Evolutionary conservation across 306 rosid species (phyloP), one percentile per base, ranked within the genome.

Genomic region (Inga laurina): DNA sequence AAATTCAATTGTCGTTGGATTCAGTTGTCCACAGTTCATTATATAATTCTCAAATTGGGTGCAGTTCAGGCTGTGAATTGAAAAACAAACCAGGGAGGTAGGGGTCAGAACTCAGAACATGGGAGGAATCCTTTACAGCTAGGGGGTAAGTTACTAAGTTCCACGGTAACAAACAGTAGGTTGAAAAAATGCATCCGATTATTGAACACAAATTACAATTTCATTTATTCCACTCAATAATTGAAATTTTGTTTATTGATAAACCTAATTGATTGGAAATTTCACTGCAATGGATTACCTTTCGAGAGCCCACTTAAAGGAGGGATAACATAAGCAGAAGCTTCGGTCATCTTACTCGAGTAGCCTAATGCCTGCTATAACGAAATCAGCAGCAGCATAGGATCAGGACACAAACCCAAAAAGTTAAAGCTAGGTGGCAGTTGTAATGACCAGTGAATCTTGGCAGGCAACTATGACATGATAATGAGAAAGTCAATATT

Each of bases 231-330:
- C 72, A 76, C 66, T 56, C 78, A 10, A 52, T 52, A 54, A 32
- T 51, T 75, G 34, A 54, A 73, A 8, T 45, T 24, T 72, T 72
- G 43, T 24, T 72, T 8, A 72, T 5, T 72, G 18, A 72, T 71
- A 24, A 32, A 45, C 74, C 49, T 64, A 78, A 72, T 57, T 43
- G 80, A 69, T 68, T 37, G 48, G 46, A 79, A 82, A 68, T 49
- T 35, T 74, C 64, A 84, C 44, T 44, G 48, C 62, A 87, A 75
- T 46, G 52, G 49, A 73, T 87, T 85, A 92, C 99, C 98, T 88
- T 91, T 91, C 35, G 98, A 91, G 66, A 92, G 85, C 69, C 94
- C 98, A 27, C 72, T 74, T 34, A 93, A 85, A 83, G 89, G 89
- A 85, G 94, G 92, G 72, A 86, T 75, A 72, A 87, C 77, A 87